Evolutionary conservation across 202 grass and related monocot genomes (phyloP).

Genomic region (Cymbopogon flexuosus): DNA sequence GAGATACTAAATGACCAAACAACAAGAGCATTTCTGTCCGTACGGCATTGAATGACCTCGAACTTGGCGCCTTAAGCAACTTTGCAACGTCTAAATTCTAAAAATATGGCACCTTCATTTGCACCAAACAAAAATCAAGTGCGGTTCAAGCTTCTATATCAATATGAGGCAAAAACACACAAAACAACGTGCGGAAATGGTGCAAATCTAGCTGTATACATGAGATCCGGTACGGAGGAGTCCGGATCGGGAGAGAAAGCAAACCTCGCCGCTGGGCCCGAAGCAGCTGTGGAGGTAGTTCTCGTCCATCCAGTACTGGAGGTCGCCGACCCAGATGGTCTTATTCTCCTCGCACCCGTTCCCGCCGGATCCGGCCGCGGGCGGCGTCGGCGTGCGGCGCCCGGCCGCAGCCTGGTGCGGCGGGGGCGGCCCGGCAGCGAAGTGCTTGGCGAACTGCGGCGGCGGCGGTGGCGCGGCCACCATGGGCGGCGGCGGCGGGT

Average conservation of each 20-base stretch:
- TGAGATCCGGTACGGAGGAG: constrained; percentile 35
- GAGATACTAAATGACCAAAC: constrained; percentile 5
- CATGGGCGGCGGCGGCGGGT: constrained; percentile 47
- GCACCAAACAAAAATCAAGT: neutral
- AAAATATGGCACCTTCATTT: constrained; percentile 15
- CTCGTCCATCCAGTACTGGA: constrained; percentile 86
- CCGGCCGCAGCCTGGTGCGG: constrained; percentile 9
- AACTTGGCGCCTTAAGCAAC: constrained; percentile 36
- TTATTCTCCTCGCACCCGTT: constrained; percentile 63
- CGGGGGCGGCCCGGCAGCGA: constrained; percentile 12
- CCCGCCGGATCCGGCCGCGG: constrained; percentile 38
- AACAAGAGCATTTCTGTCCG: constrained; percentile 11
- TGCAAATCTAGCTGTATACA: constrained; percentile 29
- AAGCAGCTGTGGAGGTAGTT: constrained; percentile 80
- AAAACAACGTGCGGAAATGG: neutral
- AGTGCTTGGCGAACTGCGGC: constrained; percentile 56
- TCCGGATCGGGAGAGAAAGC: constrained; percentile 26
- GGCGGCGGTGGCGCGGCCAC: constrained; percentile 41
- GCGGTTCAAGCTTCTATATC: neutral
- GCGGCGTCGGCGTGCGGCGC: constrained; percentile 46
- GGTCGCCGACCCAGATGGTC: constrained; percentile 78
- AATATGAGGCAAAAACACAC: neutral
- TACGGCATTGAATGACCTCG: constrained; percentile 35
- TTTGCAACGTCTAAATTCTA: constrained; percentile 25
- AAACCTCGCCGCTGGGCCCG: constrained; percentile 60